Conservation (phyloP, 305 asterid species). For the Petunia hybrid region DNA sequence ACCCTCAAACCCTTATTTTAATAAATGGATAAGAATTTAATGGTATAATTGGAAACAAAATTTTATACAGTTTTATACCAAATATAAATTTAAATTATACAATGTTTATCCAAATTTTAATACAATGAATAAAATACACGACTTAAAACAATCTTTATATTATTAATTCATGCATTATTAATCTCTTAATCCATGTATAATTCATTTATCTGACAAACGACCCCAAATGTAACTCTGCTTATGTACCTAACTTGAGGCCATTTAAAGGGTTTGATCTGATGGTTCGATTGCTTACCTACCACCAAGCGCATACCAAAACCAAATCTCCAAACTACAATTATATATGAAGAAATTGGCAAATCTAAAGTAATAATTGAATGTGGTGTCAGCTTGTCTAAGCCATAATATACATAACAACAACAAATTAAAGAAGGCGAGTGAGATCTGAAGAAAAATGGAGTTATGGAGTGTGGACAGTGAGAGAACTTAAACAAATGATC, state of each 20-base stretch:
- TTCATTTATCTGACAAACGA: no score
- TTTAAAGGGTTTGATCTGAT: neutral
- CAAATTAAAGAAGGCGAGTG: neutral
- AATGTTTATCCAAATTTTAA: no score
- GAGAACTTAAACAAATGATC: neutral
- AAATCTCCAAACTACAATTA: neutral
- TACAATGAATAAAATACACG: no score
- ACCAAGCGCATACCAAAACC: neutral
- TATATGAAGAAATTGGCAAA: constrained; percentile 13
- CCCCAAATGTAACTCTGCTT: no score
- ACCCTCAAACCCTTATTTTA: no score
- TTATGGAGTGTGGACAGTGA: neutral
- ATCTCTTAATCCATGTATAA: no score
- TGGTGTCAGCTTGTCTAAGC: neutral
- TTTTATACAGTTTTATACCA: no score
- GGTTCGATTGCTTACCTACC: neutral
- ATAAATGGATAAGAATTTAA: no score
- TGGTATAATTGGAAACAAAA: no score
- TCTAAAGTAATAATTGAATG: neutral
- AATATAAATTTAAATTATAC: no score
- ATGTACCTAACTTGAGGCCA: neutral
- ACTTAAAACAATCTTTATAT: no score
- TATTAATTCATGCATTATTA: no score
- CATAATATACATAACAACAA: neutral
- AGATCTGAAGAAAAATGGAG: neutral